These are phyloP conservation scores for Aspergillus bombycis DNA, from an alignment of 2,329 filamentous ascomycete genomes.

Conservation along the genomic window DNA sequence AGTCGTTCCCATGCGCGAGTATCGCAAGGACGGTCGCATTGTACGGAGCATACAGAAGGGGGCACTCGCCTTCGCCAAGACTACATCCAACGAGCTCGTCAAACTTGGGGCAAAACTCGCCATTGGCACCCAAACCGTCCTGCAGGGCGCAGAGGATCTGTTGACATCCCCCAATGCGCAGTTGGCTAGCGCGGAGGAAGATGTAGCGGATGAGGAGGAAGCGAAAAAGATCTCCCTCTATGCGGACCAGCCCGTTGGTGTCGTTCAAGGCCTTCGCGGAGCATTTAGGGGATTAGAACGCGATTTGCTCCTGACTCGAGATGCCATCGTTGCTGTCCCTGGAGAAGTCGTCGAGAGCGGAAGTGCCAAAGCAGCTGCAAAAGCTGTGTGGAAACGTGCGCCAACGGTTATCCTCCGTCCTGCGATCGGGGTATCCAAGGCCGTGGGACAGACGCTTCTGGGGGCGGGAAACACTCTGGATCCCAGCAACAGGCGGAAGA, in stretches of 20 bases:
- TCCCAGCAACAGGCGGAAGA: conserved; percentile 74
- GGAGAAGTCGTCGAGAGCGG: conserved; percentile 86
- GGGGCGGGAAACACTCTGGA: conserved; percentile 93
- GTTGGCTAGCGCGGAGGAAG: conserved; percentile 58
- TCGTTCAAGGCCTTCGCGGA: conserved; percentile 81
- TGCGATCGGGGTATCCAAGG: conserved; percentile 86
- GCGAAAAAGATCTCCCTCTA: conserved; percentile 85
- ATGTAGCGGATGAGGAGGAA: conserved; percentile 67
- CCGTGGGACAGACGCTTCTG: conserved; percentile 83
- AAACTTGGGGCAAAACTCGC: conserved; percentile 92
- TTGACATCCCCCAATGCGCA: conserved; percentile 49
- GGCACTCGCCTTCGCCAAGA: conserved; percentile 84
- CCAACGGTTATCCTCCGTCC: conserved; percentile 93
- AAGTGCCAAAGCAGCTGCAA: conserved; percentile 77
- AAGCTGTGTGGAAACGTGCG: conserved; percentile 75
- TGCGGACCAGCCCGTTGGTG: conserved; percentile 88
- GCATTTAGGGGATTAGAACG: conserved; percentile 82
- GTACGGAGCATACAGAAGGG: conserved; percentile 92
- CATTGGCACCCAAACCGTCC: conserved; percentile 89
- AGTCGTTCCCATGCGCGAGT: conserved; percentile 87
- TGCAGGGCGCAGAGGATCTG: conserved; percentile 85
- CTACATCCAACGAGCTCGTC: conserved; percentile 91
- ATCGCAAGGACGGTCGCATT: conserved; percentile 89
- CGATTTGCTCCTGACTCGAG: conserved; percentile 81
- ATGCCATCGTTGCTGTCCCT: conserved; percentile 93